Percentiles rank a stretch among this genome's conserved stretches.
Evolutionary conservation across 1,139 yeast species (phyloP).

Genomic region (Candida sp.): DNA sequence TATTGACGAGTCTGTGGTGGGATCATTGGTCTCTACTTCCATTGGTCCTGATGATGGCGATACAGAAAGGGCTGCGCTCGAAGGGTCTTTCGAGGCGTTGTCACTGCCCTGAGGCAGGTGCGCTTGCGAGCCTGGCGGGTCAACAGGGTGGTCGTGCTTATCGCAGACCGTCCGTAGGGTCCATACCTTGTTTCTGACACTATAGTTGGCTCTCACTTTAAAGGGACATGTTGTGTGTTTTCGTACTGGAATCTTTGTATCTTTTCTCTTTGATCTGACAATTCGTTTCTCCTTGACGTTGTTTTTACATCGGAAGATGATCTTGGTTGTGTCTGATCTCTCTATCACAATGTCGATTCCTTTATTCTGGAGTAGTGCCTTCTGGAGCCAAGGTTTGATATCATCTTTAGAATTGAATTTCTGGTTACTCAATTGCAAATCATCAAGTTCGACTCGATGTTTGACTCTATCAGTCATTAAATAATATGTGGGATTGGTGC

Average conservation of each 20-base stretch:
- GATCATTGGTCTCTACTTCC: neutral
- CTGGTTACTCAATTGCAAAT: slow-evolving; percentile 18
- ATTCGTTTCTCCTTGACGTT: slow-evolving; percentile 21
- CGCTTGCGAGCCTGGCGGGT: neutral
- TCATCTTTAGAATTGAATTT: slow-evolving; percentile 29
- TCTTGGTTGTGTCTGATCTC: slow-evolving; percentile 69
- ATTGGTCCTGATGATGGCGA: neutral
- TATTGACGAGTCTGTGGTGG: neutral
- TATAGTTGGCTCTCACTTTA: slow-evolving; percentile 69
- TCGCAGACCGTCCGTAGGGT: slow-evolving; percentile 63
- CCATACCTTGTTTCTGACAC: slow-evolving; percentile 61
- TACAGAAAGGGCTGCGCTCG: neutral
- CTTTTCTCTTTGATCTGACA: slow-evolving; percentile 17
- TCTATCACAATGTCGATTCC: slow-evolving; percentile 72
- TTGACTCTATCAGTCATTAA: slow-evolving; percentile 8
- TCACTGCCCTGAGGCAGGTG: neutral
- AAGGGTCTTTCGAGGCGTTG: neutral
- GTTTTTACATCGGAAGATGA: slow-evolving; percentile 70
- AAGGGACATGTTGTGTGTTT: slow-evolving; percentile 60
- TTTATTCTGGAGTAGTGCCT: slow-evolving; percentile 42
- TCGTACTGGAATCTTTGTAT: slow-evolving; percentile 16
- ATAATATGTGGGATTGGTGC: neutral
- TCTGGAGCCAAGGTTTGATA: slow-evolving; percentile 73
- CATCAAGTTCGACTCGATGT: slow-evolving; percentile 15
- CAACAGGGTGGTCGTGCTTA: slow-evolving; percentile 43